Evolutionary conservation across 352 stramenopile genomes (phyloP), one percentile per base, ranked within the genome.

Genomic region (Pythium dissimile): DNA sequence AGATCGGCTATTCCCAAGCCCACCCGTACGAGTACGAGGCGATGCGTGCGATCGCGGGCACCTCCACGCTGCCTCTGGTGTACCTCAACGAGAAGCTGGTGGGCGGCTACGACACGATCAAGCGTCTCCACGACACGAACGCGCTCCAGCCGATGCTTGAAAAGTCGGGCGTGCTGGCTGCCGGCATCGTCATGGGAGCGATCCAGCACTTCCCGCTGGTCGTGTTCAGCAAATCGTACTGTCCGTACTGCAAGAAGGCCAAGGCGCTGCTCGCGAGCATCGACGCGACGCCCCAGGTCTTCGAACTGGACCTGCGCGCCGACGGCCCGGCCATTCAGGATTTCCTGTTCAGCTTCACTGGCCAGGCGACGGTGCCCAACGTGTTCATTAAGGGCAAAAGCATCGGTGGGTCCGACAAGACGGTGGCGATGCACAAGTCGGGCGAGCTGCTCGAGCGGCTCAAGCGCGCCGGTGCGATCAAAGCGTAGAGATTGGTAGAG

Each of bases 361-460:
- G 89, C 52, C 95, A 98, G 59, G 85, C 85, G 49, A 99, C 95
- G 3, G 96, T 99, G 37, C 97, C 97, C 0, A 99, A 99, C 68
- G 94, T 99, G 31, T 99, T 99, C 71, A 93, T 99, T 47, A 93
- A 91, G 53, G 92, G 92, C 51, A 89, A 97, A 60, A 96, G 92
- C 72, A 82, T 99, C 47, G 97, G 97, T 55, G 97, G 97, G 37
- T 93, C 96, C 56, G 95, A 99, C 72, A 88, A 98, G 53, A 97
- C 92, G 5, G 83, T 97, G 54, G 74, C 71, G 30, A 75, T 97
- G 53, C 77, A 83, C 32, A 71, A 78, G 41, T 90, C 70, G 32
- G 96, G 96, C 54, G 86, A 98, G 53, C 71, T 99, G 30, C 54
- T 89, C 65, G 68, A 96, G 56, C 80, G 97, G 41, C 77, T 99